A percentile compares a stretch with the other conserved stretches of the same genome.
Conservation (phyloP, 2,329 filamentous ascomycete species). For the Aureobasidium sp. region DNA sequence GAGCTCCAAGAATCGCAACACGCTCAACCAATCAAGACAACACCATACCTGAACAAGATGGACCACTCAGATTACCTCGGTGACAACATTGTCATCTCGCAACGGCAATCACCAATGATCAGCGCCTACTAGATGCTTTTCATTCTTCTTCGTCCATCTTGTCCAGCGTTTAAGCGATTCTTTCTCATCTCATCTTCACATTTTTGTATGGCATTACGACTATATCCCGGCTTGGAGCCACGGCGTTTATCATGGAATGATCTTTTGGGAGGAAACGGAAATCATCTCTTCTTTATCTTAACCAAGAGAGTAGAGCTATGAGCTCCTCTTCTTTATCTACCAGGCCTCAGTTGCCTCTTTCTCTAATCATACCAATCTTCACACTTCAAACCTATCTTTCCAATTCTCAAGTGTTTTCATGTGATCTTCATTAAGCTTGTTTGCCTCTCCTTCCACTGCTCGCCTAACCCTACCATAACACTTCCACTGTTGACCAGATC, state of each 20-base stretch:
- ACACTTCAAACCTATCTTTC: not conserved
- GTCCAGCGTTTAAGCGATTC: slow-evolving; percentile 9
- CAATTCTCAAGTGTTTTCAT: not conserved
- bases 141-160: not conserved
- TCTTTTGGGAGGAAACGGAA: not conserved
- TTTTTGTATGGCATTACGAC: slow-evolving; percentile 1
- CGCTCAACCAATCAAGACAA: slow-evolving; percentile 27
- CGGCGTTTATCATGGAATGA: slow-evolving; percentile 1
- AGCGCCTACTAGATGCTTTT: slow-evolving; percentile 10
- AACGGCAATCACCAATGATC: slow-evolving; percentile 9
- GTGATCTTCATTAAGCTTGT: not conserved
- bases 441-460: not conserved
- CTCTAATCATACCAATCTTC: not conserved
- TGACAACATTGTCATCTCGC: slow-evolving; percentile 9
- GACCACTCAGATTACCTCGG: not conserved
- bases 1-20: slow-evolving; percentile 35
- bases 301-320: not conserved
- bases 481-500: not conserved
- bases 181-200: not conserved
- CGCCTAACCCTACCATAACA: not conserved
- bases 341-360: not conserved
- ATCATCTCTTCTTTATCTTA: slow-evolving; percentile 4
- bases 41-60: slow-evolving; percentile 10
- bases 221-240: slow-evolving; percentile 10
- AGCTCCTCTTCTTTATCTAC: not conserved